Evolutionary conservation across 371 early-diverging fungal genomes (phyloP).

Genomic region (Mucor plumbeus): DNA sequence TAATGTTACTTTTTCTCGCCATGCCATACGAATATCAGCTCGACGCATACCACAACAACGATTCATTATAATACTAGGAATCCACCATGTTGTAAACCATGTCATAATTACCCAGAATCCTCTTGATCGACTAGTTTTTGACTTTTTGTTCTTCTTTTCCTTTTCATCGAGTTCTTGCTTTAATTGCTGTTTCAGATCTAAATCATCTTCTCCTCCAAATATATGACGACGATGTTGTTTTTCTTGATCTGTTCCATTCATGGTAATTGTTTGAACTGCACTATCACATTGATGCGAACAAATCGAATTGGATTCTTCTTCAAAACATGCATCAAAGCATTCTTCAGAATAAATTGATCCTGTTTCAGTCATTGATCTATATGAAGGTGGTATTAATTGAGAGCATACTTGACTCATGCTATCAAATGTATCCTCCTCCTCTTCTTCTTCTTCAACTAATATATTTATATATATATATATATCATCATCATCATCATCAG

Average conservation of each 20-base stretch:
- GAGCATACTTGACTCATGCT: slow-evolving; percentile 23
- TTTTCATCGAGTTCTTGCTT: background rate
- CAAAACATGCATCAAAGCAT: slow-evolving; percentile 34
- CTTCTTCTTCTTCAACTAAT: slow-evolving; percentile 10
- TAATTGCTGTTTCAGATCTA: background rate
- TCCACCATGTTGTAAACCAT: slow-evolving; percentile 89
- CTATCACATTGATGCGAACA: slow-evolving; percentile 36
- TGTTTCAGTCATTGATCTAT: slow-evolving; percentile 27
- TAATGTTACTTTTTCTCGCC: slow-evolving; percentile 83
- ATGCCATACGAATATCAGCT: slow-evolving; percentile 84
- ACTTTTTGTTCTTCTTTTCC: slow-evolving; percentile 16
- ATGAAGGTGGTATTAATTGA: slow-evolving; percentile 22
- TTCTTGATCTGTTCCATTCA: slow-evolving; percentile 9
- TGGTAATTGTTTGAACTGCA: background rate
- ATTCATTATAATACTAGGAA: slow-evolving; percentile 71
- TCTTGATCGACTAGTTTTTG: slow-evolving; percentile 50
- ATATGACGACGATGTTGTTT: slow-evolving; percentile 22
- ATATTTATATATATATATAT: background rate
- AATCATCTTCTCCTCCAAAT: slow-evolving; percentile 13
- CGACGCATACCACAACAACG: slow-evolving; percentile 71
- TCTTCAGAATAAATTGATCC: slow-evolving; percentile 56
- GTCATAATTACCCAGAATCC: slow-evolving; percentile 82
- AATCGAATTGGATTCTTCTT: slow-evolving; percentile 36
- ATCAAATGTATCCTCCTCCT: slow-evolving; percentile 17
- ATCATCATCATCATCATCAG: background rate